A percentile compares a stretch with the other conserved stretches of the same genome.
These are phyloP conservation scores for Dissophora globulifera DNA, from an alignment of 192 early-diverging fungal genomes.

Conservation along the genomic window DNA sequence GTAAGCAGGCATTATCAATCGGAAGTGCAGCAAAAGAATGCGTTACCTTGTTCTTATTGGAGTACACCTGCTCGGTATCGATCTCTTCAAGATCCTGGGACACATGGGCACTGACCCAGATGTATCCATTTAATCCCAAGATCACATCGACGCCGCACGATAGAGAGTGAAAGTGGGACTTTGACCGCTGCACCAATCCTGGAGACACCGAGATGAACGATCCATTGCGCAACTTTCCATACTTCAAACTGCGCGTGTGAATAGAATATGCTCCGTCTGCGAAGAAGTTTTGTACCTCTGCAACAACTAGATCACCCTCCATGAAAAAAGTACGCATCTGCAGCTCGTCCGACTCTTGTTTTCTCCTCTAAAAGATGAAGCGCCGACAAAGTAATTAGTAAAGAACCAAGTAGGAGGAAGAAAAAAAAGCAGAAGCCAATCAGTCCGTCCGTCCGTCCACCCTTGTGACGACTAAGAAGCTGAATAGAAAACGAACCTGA, in stretches of 20 bases:
- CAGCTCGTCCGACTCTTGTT: constrained; percentile 95
- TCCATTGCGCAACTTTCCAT: constrained; percentile 83
- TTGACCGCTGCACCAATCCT: constrained; percentile 87
- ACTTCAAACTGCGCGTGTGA: constrained; percentile 91
- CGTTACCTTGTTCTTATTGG: constrained; percentile 86
- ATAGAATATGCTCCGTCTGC: constrained; percentile 87
- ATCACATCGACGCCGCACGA: constrained; percentile 93
- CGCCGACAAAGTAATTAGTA: too few relatives aligned
- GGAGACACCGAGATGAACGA: constrained; percentile 90
- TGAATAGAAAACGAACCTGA: constrained; percentile 64
- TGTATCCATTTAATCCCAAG: constrained; percentile 95
- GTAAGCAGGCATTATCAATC: not conserved
- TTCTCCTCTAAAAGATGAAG: constrained; percentile 71
- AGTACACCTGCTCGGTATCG: constrained; percentile 88
- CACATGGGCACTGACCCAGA: constrained; percentile 89
- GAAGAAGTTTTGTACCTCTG: constrained; percentile 89
- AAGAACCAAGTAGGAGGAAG: too few relatives aligned
- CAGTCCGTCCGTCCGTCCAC: too few relatives aligned
- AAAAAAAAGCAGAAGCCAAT: too few relatives aligned
- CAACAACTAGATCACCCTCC: constrained; percentile 95
- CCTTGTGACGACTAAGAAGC: too few relatives aligned
- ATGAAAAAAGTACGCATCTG: constrained; percentile 96
- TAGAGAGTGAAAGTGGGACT: constrained; percentile 94
- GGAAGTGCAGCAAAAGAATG: not conserved
- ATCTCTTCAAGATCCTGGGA: constrained; percentile 69